Evolutionary conservation across 306 rosid species (phyloP).

Genomic region (Vigna hirtella): DNA sequence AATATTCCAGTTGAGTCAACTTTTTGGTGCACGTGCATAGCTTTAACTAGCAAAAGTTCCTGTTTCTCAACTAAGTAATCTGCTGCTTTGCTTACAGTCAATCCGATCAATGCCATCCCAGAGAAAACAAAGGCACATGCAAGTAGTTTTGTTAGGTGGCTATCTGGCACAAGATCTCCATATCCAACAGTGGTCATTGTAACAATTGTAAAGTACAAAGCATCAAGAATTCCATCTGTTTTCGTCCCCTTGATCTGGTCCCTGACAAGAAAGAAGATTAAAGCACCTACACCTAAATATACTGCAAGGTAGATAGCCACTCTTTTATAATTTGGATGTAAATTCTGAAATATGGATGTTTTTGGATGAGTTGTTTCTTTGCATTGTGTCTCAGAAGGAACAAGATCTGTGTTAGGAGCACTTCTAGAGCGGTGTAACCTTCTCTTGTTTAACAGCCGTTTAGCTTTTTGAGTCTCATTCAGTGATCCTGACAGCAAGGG

Average conservation of each 20-base stretch:
- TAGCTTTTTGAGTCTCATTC: constrained; percentile 42
- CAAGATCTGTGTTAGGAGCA: constrained; percentile 55
- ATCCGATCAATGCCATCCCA: constrained; percentile 57
- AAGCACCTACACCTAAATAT: constrained; percentile 54
- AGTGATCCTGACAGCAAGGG: constrained; percentile 48
- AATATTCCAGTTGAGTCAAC: constrained; percentile 44
- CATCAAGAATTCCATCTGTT: constrained; percentile 54
- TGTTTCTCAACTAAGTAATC: constrained; percentile 62
- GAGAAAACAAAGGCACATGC: constrained; percentile 64
- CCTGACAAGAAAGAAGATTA: constrained; percentile 52
- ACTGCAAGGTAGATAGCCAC: constrained; percentile 42
- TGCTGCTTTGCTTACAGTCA: constrained; percentile 57
- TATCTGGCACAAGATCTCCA: constrained; percentile 61
- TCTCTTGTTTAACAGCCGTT: constrained; percentile 45
- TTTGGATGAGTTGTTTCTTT: constrained; percentile 19
- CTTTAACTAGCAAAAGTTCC: constrained; percentile 55
- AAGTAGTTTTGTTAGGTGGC: constrained; percentile 54
- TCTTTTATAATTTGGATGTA: constrained; percentile 49
- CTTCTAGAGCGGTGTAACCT: constrained; percentile 57
- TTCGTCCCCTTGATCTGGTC: constrained; percentile 54
- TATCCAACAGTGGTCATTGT: constrained; percentile 69
- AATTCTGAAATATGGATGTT: constrained; percentile 42
- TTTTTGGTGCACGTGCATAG: constrained; percentile 45
- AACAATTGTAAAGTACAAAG: constrained; percentile 56
- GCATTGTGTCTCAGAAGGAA: constrained; percentile 19